A percentile compares a stretch with the other conserved stretches of the same genome.
phyloP scores from a whole-genome alignment of 306 rosid species.

The Leucaena leucocephala region DNA sequence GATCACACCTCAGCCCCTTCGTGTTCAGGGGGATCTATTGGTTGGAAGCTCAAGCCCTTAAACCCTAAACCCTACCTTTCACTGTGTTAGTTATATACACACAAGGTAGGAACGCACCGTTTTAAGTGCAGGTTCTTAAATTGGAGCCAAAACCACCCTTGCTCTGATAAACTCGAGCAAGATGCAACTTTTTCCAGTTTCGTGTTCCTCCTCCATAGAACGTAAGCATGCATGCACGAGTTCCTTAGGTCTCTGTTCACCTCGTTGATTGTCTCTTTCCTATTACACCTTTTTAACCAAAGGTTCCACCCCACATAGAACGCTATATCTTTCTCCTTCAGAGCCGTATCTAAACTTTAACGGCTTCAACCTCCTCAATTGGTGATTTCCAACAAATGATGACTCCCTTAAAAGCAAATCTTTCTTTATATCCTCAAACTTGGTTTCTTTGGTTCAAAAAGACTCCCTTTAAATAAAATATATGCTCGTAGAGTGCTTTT shows the following conservation, averaged over 20 bases:
- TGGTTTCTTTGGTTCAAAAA: background rate
- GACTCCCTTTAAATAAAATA: background rate
- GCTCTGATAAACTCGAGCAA: background rate
- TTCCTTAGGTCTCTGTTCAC: background rate
- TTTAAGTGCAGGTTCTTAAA: background rate
- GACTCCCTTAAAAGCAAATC: background rate
- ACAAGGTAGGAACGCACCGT: background rate
- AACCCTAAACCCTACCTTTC: background rate
- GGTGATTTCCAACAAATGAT: background rate
- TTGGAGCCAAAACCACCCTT: background rate
- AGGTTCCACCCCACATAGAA: background rate
- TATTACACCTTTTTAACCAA: background rate
- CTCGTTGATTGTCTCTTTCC: background rate
- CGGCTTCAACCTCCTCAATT: background rate
- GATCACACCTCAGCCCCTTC: background rate
- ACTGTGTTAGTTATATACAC: background rate
- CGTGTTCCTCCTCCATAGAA: background rate
- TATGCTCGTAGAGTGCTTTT: background rate
- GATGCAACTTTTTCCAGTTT: background rate
- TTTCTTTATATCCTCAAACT: background rate
- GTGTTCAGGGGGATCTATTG: background rate
- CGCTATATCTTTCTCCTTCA: background rate
- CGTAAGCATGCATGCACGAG: background rate
- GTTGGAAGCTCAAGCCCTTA: background rate
- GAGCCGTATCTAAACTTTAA: background rate